A percentile compares a stretch with the other conserved stretches of the same genome.
Conservation (phyloP, 371 early-diverging fungal species). For the Lichtheimia ornata region DNA sequence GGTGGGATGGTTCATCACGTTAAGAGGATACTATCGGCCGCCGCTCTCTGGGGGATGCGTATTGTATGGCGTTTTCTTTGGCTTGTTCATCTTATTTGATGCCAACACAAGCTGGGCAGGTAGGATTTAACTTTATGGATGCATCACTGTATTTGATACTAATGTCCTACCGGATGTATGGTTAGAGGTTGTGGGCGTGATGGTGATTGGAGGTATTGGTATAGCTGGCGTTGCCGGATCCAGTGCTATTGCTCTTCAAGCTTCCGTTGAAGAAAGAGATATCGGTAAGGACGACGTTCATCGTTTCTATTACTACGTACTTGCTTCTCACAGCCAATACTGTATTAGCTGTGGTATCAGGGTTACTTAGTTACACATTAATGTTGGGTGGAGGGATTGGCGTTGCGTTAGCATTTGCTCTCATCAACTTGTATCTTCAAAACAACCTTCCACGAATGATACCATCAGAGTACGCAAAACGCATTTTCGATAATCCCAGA, state of each 20-base stretch:
- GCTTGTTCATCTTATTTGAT: conserved; percentile 28
- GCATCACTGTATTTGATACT: too few relatives aligned
- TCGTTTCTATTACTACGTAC: not conserved
- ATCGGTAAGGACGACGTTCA: not conserved
- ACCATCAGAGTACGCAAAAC: conserved; percentile 22
- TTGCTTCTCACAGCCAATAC: not conserved
- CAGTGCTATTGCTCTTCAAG: conserved; percentile 43
- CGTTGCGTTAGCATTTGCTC: conserved; percentile 35
- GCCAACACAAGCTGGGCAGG: conserved; percentile 25
- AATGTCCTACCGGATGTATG: too few relatives aligned
- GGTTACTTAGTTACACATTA: conserved; percentile 34
- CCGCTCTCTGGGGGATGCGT: conserved; percentile 43
- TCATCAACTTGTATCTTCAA: conserved; percentile 30
- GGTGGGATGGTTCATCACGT: conserved; percentile 43
- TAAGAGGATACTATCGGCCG: conserved; percentile 44
- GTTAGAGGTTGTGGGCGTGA: conserved; percentile 32
- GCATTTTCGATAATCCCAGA: conserved; percentile 27
- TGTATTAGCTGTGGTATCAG: conserved; percentile 40
- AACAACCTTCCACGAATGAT: conserved; percentile 23
- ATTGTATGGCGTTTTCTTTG: conserved; percentile 30
- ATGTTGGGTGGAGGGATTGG: conserved; percentile 49
- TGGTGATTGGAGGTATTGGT: conserved; percentile 34
- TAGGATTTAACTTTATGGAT: conserved; percentile 6
- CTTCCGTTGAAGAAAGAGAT: conserved; percentile 22
- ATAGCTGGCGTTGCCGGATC: conserved; percentile 32